These are phyloP conservation scores for Leccinellum rugosiceps DNA, from an alignment of 768 basidiomycete genomes.

Conservation along the genomic window DNA sequence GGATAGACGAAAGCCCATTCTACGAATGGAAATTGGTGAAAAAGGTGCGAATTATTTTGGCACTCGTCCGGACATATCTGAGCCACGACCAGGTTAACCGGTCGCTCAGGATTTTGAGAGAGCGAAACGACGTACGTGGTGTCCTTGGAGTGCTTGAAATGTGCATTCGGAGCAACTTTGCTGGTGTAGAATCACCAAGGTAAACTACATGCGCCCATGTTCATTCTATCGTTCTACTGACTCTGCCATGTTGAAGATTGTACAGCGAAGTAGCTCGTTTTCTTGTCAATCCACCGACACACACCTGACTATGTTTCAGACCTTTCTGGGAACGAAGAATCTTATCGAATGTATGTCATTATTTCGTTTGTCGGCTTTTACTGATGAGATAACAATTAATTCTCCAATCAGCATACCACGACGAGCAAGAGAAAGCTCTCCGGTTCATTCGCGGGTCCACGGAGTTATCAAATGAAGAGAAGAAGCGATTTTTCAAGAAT, in stretches of 20 bases:
- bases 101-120: constrained; percentile 68
- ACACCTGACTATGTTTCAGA: constrained; percentile 45
- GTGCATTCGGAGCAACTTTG: constrained; percentile 89
- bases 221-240: constrained; percentile 2
- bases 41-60: constrained; percentile 44
- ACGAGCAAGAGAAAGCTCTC: constrained; percentile 74
- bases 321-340: constrained; percentile 88
- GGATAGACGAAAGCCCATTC: constrained; percentile 78
- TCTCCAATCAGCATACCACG: constrained; percentile 77
- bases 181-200: constrained; percentile 85
- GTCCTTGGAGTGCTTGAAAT: constrained; percentile 89
- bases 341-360: constrained; percentile 70
- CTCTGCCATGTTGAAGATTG: constrained; percentile 47
- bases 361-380: background rate
- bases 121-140: constrained; percentile 78
- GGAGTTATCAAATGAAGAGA: constrained; percentile 80
- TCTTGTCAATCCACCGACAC: background rate
- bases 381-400: constrained; percentile 4
- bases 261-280: constrained; percentile 70
- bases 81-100: constrained; percentile 55
- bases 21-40: constrained; percentile 89
- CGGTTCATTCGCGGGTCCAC: constrained; percentile 71
- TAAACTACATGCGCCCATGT: constrained; percentile 19
- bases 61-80: background rate
- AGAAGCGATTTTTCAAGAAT: constrained; percentile 86